A percentile compares a stretch with the other conserved stretches of the same genome.
Evolutionary conservation across 2,329 filamentous ascomycete genomes (phyloP).

Genomic region (Drechslerella stenobrocha): DNA sequence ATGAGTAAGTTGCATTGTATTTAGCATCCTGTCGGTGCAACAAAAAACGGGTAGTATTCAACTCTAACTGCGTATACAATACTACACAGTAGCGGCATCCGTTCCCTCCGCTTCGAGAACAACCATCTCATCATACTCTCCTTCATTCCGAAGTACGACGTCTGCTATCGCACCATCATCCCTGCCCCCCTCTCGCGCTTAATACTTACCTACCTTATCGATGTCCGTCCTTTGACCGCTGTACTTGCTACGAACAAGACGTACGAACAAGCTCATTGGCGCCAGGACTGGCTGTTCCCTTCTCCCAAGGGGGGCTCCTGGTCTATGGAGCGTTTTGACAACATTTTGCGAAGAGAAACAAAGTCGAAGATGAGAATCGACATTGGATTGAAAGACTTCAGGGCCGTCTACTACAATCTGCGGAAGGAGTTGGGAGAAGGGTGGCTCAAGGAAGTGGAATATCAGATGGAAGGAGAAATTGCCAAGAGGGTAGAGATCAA

Average conservation of each 20-base stretch:
- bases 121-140: constrained; percentile 22
- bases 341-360: constrained; percentile 16
- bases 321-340: constrained; percentile 17
- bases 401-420: constrained; percentile 22
- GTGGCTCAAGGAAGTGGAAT: constrained; percentile 20
- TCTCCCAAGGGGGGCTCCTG: constrained; percentile 14
- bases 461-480: not conserved
- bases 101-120: constrained; percentile 35
- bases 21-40: not conserved
- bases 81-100: constrained; percentile 11
- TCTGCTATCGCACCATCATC: constrained; percentile 20
- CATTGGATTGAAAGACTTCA: constrained; percentile 23
- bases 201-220: constrained; percentile 30
- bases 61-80: not conserved
- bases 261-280: constrained; percentile 14
- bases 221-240: constrained; percentile 22
- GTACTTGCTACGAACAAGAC: constrained; percentile 8
- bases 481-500: constrained; percentile 10
- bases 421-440: constrained; percentile 17
- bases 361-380: constrained; percentile 10
- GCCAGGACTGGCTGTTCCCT: constrained; percentile 29
- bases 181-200: constrained; percentile 32
- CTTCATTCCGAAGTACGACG: not conserved
- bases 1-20: constrained; percentile 3
- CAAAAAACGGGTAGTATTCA: not conserved